A percentile compares a stretch with the other conserved stretches of the same genome.
Evolutionary conservation across 148 eudicot species (phyloP).

Genomic region (Drosera capensis): DNA sequence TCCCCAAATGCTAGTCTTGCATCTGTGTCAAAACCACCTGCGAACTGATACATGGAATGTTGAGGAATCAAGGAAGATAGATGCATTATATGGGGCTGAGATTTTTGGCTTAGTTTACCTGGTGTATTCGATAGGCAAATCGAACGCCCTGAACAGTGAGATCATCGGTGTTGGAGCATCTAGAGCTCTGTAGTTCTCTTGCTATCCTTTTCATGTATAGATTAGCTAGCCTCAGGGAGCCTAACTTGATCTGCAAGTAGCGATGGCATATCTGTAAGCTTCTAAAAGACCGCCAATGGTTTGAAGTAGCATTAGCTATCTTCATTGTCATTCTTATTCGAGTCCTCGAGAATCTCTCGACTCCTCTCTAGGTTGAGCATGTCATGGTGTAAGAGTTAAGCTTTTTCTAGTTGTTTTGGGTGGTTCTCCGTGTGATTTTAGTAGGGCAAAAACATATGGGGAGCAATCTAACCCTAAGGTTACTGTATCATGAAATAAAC

Average conservation of each 20-base stretch:
- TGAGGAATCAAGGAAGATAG: no score
- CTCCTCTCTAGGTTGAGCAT: no score
- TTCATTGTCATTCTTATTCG: no score
- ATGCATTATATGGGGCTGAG: neutral
- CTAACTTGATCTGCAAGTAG: constrained; percentile 41
- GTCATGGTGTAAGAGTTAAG: no score
- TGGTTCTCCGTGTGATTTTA: no score
- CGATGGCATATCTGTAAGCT: no score
- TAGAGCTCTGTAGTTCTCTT: constrained; percentile 32
- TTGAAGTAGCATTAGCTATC: neutral
- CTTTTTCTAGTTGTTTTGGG: no score
- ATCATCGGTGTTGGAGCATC: constrained; percentile 28
- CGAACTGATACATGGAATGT: constrained; percentile 29
- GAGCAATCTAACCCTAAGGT: neutral
- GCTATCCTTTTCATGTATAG: constrained; percentile 45
- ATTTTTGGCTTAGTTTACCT: constrained; percentile 21
- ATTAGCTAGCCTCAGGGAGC: constrained; percentile 48
- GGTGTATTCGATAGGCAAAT: constrained; percentile 80
- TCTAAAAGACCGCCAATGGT: neutral
- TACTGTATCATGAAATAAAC: no score
- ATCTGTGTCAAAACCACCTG: constrained; percentile 63
- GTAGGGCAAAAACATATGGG: neutral
- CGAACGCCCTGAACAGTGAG: constrained; percentile 60
- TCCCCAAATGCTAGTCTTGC: constrained; percentile 42
- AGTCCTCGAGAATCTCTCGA: no score